phyloP scores from a whole-genome alignment of 2,329 filamentous ascomycete species.

The Ophiostoma tasmaniense region DNA sequence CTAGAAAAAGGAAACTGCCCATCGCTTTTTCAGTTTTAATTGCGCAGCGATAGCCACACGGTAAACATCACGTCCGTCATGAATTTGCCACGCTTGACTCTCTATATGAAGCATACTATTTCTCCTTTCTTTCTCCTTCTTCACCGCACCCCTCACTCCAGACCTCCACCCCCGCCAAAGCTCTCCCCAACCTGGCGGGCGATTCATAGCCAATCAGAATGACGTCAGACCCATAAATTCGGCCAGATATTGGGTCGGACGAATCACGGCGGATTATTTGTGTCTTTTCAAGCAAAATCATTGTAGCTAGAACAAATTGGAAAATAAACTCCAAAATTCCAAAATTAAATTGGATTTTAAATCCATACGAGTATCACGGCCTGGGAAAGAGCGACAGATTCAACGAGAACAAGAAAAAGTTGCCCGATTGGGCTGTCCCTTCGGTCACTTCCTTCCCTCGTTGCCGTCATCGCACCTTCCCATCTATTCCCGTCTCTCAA shows the following conservation, averaged over 20 bases:
- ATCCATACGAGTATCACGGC: conserved; percentile 11
- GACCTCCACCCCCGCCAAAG: conserved; percentile 15
- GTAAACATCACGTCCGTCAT: neutral
- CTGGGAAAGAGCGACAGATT: conserved; percentile 20
- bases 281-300: neutral
- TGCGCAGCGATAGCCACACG: neutral
- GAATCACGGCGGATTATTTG: conserved; percentile 13
- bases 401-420: conserved; percentile 13
- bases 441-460: conserved; percentile 3
- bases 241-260: conserved; percentile 2
- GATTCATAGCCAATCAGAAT: conserved; percentile 5
- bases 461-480: conserved; percentile 9
- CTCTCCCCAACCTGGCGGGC: neutral
- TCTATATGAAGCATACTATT: neutral
- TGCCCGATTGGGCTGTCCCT: neutral
- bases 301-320: neutral
- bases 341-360: neutral
- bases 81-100: neutral
- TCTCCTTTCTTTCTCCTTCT: conserved; percentile 1
- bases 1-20: neutral
- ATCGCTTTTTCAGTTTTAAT: neutral
- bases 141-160: conserved; percentile 7
- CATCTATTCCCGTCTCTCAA: neutral
- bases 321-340: neutral
- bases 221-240: conserved; percentile 5